Evolutionary conservation across 2,329 filamentous ascomycete genomes (phyloP), one percentile per base, ranked within the genome.

Genomic region (Cladophialophora immunda): DNA sequence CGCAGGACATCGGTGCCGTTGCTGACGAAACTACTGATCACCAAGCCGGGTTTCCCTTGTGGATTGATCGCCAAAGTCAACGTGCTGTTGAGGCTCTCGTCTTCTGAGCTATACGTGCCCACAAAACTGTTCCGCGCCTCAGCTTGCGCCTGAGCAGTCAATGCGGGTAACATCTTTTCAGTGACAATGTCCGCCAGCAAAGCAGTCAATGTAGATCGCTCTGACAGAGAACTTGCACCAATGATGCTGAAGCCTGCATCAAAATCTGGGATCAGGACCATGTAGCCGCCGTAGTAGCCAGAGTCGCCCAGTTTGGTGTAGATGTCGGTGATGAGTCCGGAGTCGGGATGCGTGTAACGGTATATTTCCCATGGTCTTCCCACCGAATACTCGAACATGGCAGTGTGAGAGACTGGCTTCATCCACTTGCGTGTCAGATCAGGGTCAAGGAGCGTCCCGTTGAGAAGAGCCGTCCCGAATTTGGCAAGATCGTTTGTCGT

Each of bases 211-310:
- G 79, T 13, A 32, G 36, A 67, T 36, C 55, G 74, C 76, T 57
- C 77, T 82, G 65, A 83, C 81, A 0, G 81, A 82, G 2, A 83
- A 67, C 4, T 84, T 9, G 80, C 81, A 1, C 76, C 68, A 0
- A 83, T 73, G 22, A 82, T 73, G 2, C 74, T 77, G 67, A 84
- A 81, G 0, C 83, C 82, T 13, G 81, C 74, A 60, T 80, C 76
- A 59, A 78, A 84, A 62, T 84, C 82, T 0, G 82, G 83, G 2
- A 84, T 70, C 2, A 85, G 72, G 1, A 77, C 77, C 0, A 84
- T 61, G 22, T 36, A 22, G 71, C 76, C 75, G 19, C 76, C 76
- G 66, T 81, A 83, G 41, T 71, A 68, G 29, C 79, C 77, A 9
- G 82, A 73, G 65, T 81, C 76, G 6, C 82, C 80, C 1, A 76